A percentile compares a stretch with the other conserved stretches of the same genome.
phyloP scores from a whole-genome alignment of 306 rosid genomes.

The Dryas drummondii region DNA sequence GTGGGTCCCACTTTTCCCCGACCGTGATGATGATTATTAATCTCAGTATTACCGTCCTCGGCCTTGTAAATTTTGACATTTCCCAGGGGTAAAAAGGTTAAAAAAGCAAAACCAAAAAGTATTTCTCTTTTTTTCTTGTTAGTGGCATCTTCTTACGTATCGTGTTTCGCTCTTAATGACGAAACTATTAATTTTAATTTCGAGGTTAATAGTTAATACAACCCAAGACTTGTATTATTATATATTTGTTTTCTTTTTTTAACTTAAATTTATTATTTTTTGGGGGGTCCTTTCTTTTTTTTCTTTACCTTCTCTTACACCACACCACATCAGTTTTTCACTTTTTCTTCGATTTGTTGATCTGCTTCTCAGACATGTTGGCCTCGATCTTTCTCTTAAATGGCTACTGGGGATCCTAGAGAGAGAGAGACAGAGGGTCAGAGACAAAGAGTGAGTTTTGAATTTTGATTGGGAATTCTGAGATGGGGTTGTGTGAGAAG shows the following conservation, averaged over 20 bases:
- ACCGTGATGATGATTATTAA: conserved; percentile 42
- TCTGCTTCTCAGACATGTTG: conserved; percentile 70
- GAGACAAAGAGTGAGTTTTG: conserved; percentile 18
- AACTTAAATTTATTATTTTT: neutral
- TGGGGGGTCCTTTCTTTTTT: conserved; percentile 15
- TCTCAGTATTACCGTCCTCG: neutral
- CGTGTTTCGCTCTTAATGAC: conserved; percentile 13
- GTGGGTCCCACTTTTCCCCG: conserved; percentile 44
- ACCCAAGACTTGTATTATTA: neutral
- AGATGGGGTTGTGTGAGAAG: conserved; percentile 36
- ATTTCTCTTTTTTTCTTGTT: neutral
- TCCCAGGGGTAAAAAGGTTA: conserved; percentile 22
- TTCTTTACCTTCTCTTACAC: conserved; percentile 64
- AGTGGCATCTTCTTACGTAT: conserved; percentile 33
- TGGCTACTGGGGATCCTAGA: conserved; percentile 42
- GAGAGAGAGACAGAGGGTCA: conserved; percentile 25
- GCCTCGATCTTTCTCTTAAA: conserved; percentile 61
- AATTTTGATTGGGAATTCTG: conserved; percentile 39
- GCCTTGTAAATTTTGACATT: conserved; percentile 26
- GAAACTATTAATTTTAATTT: neutral
- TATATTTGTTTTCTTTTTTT: neutral
- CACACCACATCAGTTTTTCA: conserved; percentile 53
- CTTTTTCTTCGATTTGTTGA: conserved; percentile 77
- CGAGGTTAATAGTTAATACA: neutral
- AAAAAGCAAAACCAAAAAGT: neutral